Evolutionary conservation across 805 yeast genomes (phyloP), one percentile per base, ranked within the genome.

Genomic region (Yarrowia sp.): DNA sequence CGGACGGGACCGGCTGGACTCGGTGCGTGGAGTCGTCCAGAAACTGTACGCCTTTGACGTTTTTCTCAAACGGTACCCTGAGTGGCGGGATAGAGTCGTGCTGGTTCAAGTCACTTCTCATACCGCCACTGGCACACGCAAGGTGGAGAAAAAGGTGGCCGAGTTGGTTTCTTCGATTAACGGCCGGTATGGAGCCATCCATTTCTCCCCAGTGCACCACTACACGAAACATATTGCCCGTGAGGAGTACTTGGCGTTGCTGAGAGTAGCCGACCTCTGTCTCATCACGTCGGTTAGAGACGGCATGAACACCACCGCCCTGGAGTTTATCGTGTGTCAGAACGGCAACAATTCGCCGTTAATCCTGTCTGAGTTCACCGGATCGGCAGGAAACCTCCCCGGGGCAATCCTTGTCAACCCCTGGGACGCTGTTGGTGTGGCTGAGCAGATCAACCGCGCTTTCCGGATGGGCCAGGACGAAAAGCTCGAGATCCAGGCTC

Each of bases 361-460:
- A 75, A 87, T 95, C 46, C 80, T 95, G 55, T 90, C 97, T 26
- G 99, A 95, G 80, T 95, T 95, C 76, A 90, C 97, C 69, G 99
- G 99, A 55, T 88, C 96, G 3, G 91, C 97, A 0, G 78, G 77
- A 43, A 70, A 74, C n/a, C 71, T 81, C 22, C 70, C 72, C 11
- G 82, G 79, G 35, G 81, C 82, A n/a, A 83, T 91, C 64, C 85
- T 89, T 72, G 95, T 95, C 43, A 95, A 95, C 74, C 99, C 99
- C 8, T 95, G 98, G 97, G 98, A 95, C 79, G 84, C 96, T 0
- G 94, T 91, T 35, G 97, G 97, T 1, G 94, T 94, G 45, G 94
- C 99, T 1, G 89, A 87, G 74, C 85, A 92, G 8, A 89, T 96
- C 69, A 82, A 92, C 76, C 86, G 85, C 64, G 85, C 92, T 63